Evolutionary conservation across 2,329 filamentous ascomycete genomes (phyloP).

Genomic region (Clonostachys chloroleuca): DNA sequence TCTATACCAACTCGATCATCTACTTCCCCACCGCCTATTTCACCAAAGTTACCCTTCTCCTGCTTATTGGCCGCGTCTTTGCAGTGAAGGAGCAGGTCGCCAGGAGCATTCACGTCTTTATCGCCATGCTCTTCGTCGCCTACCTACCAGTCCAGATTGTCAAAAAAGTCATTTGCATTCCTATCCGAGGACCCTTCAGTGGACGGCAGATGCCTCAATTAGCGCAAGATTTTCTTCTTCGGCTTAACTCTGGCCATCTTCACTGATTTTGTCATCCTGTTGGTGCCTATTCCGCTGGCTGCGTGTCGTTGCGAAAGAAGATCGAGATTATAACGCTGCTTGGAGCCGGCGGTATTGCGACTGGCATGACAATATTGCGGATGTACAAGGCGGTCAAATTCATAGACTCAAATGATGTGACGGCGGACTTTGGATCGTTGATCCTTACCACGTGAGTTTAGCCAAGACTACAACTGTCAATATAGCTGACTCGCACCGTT

Average conservation of each 20-base stretch:
- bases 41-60: conserved; percentile 22
- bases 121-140: conserved; percentile 12
- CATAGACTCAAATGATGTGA: not conserved
- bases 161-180: conserved; percentile 15
- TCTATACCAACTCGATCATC: conserved; percentile 17
- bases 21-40: conserved; percentile 20
- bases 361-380: conserved; percentile 15
- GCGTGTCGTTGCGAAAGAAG: conserved; percentile 17
- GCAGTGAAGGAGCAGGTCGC: conserved; percentile 17
- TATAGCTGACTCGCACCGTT: too few relatives aligned
- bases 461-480: not conserved
- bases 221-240: conserved; percentile 20
- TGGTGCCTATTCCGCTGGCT: conserved; percentile 20
- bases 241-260: conserved; percentile 14
- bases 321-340: conserved; percentile 20
- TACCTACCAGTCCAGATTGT: conserved; percentile 18
- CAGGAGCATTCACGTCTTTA: conserved; percentile 18
- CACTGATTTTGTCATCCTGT: conserved; percentile 21
- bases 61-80: conserved; percentile 22
- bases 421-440: not conserved
- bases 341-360: conserved; percentile 17
- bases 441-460: not conserved
- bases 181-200: conserved; percentile 13
- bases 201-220: conserved; percentile 19
- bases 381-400: not conserved